Evolutionary conservation across 2,329 filamentous ascomycete genomes (phyloP).

Genomic region (Colletotrichum lini): DNA sequence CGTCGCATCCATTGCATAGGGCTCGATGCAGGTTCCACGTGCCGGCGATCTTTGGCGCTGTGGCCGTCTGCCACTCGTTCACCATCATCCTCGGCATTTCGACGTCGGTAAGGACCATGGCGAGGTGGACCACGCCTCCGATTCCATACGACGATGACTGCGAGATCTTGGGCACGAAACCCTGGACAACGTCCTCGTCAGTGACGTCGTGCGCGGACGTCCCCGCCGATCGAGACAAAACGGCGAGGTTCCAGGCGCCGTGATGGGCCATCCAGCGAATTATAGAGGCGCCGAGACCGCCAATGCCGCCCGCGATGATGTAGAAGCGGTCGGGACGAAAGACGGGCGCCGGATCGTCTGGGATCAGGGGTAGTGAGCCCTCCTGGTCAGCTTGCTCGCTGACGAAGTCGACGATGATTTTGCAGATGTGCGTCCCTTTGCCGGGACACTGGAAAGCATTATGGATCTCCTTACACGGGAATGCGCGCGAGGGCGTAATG

Average conservation of each 20-base stretch:
- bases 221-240: too few relatives aligned
- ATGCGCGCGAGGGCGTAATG: conserved; percentile 40
- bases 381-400: background rate
- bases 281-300: conserved; percentile 44
- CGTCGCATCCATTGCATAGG: conserved; percentile 11
- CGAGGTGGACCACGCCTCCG: conserved; percentile 44
- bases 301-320: conserved; percentile 46
- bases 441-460: conserved; percentile 57
- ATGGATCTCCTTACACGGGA: conserved; percentile 47
- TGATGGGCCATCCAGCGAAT: conserved; percentile 44
- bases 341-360: background rate
- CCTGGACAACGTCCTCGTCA: conserved; percentile 38
- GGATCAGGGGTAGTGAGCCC: background rate
- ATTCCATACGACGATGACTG: too few relatives aligned
- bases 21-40: conserved; percentile 54
- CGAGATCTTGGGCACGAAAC: conserved; percentile 43
- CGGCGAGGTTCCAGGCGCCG: conserved; percentile 38
- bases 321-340: conserved; percentile 28
- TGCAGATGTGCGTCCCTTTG: conserved; percentile 55
- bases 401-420: conserved; percentile 52
- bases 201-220: too few relatives aligned
- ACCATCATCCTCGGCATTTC: conserved; percentile 50
- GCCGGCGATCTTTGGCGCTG: conserved; percentile 50
- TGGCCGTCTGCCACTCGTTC: conserved; percentile 46
- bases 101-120: conserved; percentile 51